Evolutionary conservation across 305 asterid genomes (phyloP), one percentile per base, ranked within the genome.

Genomic region (Rubia tinctorum): DNA sequence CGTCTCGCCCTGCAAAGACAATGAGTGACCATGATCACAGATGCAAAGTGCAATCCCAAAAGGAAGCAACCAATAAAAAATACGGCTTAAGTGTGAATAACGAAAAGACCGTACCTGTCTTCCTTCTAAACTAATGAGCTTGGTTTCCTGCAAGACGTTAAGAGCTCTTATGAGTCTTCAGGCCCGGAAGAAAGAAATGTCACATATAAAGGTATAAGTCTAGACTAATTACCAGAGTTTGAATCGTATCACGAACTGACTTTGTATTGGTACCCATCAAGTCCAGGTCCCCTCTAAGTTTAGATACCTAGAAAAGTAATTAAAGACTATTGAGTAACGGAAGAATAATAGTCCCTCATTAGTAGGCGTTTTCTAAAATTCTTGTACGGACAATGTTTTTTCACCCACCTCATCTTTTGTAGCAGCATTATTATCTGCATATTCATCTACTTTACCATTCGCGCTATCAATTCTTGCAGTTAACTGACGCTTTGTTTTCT

Each of bases 401-500:
- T 64, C 73, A 59, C 96, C 80, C 53, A 91, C 98, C 91, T 91
- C 92, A 15, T 80, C 95, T 75, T 77, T 89, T 27, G 93, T 86
- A 66, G 93, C 89, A 71, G 83, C 73, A 66, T 91, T 77, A 82
- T 81, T 78, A 51, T 87, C 93, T 30, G 80, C 80, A 79, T 85
- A 86, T 78, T 91, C 98, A 10, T 93, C 97, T 76, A 93, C 76
- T 81, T 91, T 95, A 76, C 88, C 75, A 76, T 91, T 96, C 72
- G 86, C 92, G 7, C 87, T 83, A 74, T 91, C 92, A 76, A 95
- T 88, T 75, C 88, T 86, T 66, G 95, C 87, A 71, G 96, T 82
- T 68, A 95, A 84, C 71, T 93, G 95, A 75, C 74, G 86, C 81
- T 81, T 91, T n/a, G 97, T 83, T 73, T 88, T 87, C 99, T 95